Conservation (phyloP, 1,139 yeast species). For the Geotrichum candidum region DNA sequence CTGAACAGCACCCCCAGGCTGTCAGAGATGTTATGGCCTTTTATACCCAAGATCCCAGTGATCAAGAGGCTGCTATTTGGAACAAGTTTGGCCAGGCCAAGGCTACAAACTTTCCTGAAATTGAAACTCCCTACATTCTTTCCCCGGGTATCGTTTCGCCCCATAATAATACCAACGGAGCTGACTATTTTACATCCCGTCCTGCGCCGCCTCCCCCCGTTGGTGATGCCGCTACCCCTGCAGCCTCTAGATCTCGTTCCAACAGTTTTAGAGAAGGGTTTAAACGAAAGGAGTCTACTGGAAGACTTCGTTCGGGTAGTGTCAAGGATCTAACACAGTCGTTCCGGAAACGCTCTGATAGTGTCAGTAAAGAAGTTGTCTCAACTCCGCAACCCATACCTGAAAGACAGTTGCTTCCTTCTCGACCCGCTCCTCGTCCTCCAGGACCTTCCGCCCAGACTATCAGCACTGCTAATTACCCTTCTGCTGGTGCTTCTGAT, state of each 20-base stretch:
- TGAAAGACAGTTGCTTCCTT: slow-evolving; percentile 46
- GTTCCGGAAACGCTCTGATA: slow-evolving; percentile 15
- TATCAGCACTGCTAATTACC: slow-evolving; percentile 21
- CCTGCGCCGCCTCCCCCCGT: slow-evolving; percentile 16
- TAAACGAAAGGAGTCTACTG: slow-evolving; percentile 13
- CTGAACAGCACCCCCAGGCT: slow-evolving; percentile 87
- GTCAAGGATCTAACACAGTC: slow-evolving; percentile 17
- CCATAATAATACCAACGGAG: neutral
- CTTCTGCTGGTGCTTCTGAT: neutral
- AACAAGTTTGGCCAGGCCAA: slow-evolving; percentile 55
- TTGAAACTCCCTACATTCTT: neutral
- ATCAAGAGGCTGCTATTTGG: slow-evolving; percentile 64
- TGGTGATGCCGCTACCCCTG: slow-evolving; percentile 28
- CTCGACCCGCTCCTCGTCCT: slow-evolving; percentile 63
- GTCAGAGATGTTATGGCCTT: slow-evolving; percentile 89
- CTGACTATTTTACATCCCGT: slow-evolving; percentile 11
- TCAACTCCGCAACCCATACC: slow-evolving; percentile 12
- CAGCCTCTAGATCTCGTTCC: slow-evolving; percentile 10
- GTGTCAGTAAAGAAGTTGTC: slow-evolving; percentile 11
- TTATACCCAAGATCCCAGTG: slow-evolving; percentile 59
- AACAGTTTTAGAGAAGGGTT: slow-evolving; percentile 16
- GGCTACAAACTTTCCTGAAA: slow-evolving; percentile 29
- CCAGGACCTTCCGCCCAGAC: slow-evolving; percentile 29
- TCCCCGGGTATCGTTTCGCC: slow-evolving; percentile 10
- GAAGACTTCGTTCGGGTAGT: slow-evolving; percentile 15